These are phyloP conservation scores for Chaetothyriales sp. DNA, from an alignment of 2,329 filamentous ascomycete species.

Conservation along the genomic window DNA sequence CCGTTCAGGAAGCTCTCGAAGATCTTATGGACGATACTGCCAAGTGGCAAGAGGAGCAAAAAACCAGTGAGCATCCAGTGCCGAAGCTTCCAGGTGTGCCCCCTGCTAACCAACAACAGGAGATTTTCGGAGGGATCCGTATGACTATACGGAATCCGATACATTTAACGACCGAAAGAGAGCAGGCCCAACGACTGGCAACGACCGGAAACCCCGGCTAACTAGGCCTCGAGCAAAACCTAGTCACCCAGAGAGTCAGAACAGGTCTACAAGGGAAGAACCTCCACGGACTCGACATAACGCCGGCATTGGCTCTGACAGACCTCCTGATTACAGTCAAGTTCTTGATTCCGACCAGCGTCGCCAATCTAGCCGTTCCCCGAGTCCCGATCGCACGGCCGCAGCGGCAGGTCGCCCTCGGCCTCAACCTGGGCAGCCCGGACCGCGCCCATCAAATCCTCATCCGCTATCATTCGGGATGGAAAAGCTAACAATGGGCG, in stretches of 20 bases:
- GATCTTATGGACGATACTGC: slow-evolving; percentile 14
- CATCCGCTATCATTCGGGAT: background rate
- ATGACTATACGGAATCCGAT: slow-evolving; percentile 13
- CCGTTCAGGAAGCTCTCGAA: slow-evolving; percentile 9
- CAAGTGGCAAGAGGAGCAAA: slow-evolving; percentile 13
- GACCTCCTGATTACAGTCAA: background rate
- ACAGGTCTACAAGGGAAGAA: background rate
- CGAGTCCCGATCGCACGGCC: background rate
- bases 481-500: background rate
- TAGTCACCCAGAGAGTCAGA: background rate
- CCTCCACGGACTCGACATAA: background rate
- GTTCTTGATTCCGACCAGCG: background rate
- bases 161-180: slow-evolving; percentile 9
- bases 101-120: slow-evolving; percentile 8
- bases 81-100: background rate
- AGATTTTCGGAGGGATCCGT: slow-evolving; percentile 9
- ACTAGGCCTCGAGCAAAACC: slow-evolving; percentile 4
- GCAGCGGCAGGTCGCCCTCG: background rate
- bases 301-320: background rate
- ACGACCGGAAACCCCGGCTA: background rate
- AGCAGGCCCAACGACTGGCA: slow-evolving; percentile 9
- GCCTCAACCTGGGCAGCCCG: background rate
- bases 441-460: background rate
- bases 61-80: slow-evolving; percentile 6
- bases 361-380: background rate